A percentile compares a stretch with the other conserved stretches of the same genome.
These are phyloP conservation scores for Coelomomyces lativittatus DNA, from an alignment of 371 early-diverging fungal species.

Conservation along the genomic window DNA sequence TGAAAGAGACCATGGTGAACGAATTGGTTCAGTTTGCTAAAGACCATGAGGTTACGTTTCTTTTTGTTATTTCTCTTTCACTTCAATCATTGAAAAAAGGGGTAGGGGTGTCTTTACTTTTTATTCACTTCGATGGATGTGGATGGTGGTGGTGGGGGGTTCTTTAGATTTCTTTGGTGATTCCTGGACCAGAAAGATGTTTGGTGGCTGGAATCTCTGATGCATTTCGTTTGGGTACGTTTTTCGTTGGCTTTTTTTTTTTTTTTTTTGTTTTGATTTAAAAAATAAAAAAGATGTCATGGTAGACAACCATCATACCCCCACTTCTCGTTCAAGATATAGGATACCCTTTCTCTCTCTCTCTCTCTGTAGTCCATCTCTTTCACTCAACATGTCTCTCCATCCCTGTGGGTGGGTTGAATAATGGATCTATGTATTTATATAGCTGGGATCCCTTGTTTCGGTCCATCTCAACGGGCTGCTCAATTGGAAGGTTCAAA, in stretches of 20 bases:
- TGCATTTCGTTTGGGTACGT: slow-evolving; percentile 58
- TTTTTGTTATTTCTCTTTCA: background rate
- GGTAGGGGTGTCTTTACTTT: no score
- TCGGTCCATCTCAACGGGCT: slow-evolving; percentile 79
- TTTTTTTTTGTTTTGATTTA: background rate
- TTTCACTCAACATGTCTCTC: no score
- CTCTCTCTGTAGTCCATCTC: background rate
- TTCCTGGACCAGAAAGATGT: slow-evolving; percentile 93
- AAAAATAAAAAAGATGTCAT: no score
- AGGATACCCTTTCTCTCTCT: background rate
- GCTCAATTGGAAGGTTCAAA: slow-evolving; percentile 90
- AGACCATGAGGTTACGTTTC: slow-evolving; percentile 43
- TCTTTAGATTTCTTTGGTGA: slow-evolving; percentile 51
- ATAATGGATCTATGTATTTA: background rate
- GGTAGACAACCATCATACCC: no score
- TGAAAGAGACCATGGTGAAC: slow-evolving; percentile 52
- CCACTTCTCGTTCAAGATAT: no score
- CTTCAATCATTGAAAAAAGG: no score
- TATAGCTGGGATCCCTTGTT: slow-evolving; percentile 76
- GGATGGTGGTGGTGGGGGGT: no score
- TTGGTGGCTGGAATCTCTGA: slow-evolving; percentile 75
- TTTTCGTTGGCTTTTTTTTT: background rate
- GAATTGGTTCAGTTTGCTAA: slow-evolving; percentile 59
- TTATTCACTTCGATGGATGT: no score
- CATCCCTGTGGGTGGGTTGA: no score